Evolutionary conservation across 2,329 filamentous ascomycete species (phyloP), one percentile per base, ranked within the genome.

Genomic region (Pseudogymnoascus sp.): DNA sequence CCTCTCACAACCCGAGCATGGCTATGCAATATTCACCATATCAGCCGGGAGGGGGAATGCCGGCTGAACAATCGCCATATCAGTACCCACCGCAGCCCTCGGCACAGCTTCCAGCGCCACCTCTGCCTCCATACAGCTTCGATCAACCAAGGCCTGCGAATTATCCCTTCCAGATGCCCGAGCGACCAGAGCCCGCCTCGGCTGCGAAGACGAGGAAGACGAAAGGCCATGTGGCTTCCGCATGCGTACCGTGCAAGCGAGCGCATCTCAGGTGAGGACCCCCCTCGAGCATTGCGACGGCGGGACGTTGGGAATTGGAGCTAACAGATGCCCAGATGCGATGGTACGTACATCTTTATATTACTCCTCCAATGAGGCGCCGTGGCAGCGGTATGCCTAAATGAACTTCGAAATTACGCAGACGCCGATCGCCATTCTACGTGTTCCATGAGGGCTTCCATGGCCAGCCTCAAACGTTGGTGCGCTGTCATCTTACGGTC

Each of bases 211-310:
- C 83, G 5, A 79, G 85, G 67, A 88, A 88, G 73, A 86, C 87
- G 5, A 91, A 91, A 72, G 88, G 89, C 12, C 90, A 94, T 77
- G 90, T 93, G 62, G 89, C 89, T 60, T 92, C 89, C 37, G 90
- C 90, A 25, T 94, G 90, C 73, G 87, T 93, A 68, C 91, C 91
- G 65, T 94, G 90, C 77, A 93, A 93, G 73, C 86, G 85, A 74
- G 90, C 90, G 38, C 90, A 94, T 82, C 81, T 94, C 67, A 80
- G 85, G 84, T 86, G 65, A 67, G 67, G 66, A 37, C 53, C 64
- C 62, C 18, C 28, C 35, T 60, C 63, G 44, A 59, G 28, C 23
- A 28, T 25, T 10, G 23, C n/a, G 44, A 33, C 25, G 23, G 31
- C 8, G 21, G 16, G 42, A 25, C 61, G 38, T 31, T 59, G 28